Evolutionary conservation across 495 filamentous ascomycete species (phyloP).

Genomic region (Cenococcum geophilum): DNA sequence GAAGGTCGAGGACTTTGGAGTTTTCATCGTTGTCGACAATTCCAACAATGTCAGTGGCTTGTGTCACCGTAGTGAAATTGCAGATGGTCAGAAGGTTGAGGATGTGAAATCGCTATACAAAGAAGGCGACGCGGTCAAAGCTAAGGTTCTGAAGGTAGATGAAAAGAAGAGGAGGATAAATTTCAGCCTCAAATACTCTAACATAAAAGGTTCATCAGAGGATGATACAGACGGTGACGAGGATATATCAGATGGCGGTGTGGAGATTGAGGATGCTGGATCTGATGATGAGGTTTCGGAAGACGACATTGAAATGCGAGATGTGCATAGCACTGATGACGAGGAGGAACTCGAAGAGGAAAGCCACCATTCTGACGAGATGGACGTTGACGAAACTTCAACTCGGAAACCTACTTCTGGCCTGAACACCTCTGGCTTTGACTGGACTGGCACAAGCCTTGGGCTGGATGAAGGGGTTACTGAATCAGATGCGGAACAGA

Average conservation of each 20-base stretch:
- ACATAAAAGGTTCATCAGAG: slow-evolving; percentile 60
- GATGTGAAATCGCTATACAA: slow-evolving; percentile 79
- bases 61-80: slow-evolving; percentile 86
- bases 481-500: slow-evolving; percentile 48
- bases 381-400: slow-evolving; percentile 41
- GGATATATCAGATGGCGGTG: slow-evolving; percentile 27
- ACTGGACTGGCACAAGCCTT: slow-evolving; percentile 68
- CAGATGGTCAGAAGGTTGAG: slow-evolving; percentile 61
- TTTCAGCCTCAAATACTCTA: slow-evolving; percentile 87
- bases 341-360: slow-evolving; percentile 37
- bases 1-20: slow-evolving; percentile 90
- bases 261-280: slow-evolving; percentile 19
- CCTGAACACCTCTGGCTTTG: slow-evolving; percentile 74
- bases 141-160: slow-evolving; percentile 76
- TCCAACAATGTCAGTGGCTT: slow-evolving; percentile 83
- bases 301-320: slow-evolving; percentile 41
- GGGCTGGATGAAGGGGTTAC: slow-evolving; percentile 46
- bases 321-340: slow-evolving; percentile 39
- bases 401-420: slow-evolving; percentile 42
- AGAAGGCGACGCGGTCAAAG: slow-evolving; percentile 86
- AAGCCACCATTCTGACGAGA: slow-evolving; percentile 41
- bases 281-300: slow-evolving; percentile 41
- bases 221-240: slow-evolving; percentile 51
- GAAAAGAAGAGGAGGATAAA: slow-evolving; percentile 64
- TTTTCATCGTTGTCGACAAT: slow-evolving; percentile 82